phyloP scores from a whole-genome alignment of 2,329 filamentous ascomycete genomes.

The Alternaria sp. region DNA sequence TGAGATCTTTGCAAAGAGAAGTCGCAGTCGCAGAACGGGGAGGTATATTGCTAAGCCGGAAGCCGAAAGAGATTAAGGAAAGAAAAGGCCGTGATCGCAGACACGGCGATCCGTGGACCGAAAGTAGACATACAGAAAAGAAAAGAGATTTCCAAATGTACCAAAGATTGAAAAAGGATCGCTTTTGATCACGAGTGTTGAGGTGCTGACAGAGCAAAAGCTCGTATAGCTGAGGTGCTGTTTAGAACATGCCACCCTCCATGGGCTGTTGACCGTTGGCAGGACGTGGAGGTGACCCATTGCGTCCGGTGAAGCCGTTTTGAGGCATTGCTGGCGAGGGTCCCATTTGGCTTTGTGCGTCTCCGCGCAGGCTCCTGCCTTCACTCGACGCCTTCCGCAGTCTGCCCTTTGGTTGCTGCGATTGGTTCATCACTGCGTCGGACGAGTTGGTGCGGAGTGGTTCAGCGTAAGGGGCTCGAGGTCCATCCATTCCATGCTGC shows the following conservation, averaged over 20 bases:
- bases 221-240: neutral
- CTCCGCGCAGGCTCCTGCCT: constrained; percentile 55
- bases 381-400: constrained; percentile 59
- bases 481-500: constrained; percentile 41
- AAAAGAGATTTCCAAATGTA: neutral
- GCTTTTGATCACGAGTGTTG: constrained; percentile 9
- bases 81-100: constrained; percentile 26
- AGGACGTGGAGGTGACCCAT: constrained; percentile 40
- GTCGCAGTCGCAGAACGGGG: constrained; percentile 12
- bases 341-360: constrained; percentile 40
- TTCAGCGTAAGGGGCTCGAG: constrained; percentile 41
- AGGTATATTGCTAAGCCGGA: constrained; percentile 42
- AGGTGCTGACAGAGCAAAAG: neutral
- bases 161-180: neutral
- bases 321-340: constrained; percentile 40
- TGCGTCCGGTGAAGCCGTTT: constrained; percentile 29
- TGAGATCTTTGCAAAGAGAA: constrained; percentile 16
- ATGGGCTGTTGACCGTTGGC: constrained; percentile 37
- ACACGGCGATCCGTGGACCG: constrained; percentile 14
- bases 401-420: constrained; percentile 44
- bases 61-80: constrained; percentile 1
- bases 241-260: constrained; percentile 47
- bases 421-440: constrained; percentile 50
- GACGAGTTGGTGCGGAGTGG: constrained; percentile 52
- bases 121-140: constrained; percentile 18